Base-by-base conservation (phyloP, 73 alveolate species). In the Blepharisma stoltei region DNA sequence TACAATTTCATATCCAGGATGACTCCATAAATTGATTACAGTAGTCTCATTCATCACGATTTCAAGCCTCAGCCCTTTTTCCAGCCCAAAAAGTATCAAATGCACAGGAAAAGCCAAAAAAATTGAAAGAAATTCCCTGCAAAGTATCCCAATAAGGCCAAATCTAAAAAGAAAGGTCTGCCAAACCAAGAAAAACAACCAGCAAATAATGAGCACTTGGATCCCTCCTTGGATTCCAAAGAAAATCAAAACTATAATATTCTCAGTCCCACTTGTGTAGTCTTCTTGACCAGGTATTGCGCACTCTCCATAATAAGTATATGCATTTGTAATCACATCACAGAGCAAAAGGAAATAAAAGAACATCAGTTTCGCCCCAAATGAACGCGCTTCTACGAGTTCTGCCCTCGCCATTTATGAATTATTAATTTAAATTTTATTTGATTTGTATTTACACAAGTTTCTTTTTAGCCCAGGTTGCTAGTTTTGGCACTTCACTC, bases 401-500 rank as follows among this genome's bases (percentile, higher is more conserved):
- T 60, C 73, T 9, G 23, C 73, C 23, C 23, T 60, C 23, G 46
- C 73, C 73, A 60, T 60, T 60, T 60, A 60, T 20, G 41, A 32
- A 32, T n/a, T 32, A 32, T 32, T 32, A 32, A 32, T 32, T 32
- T 32, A 32, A 32, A 32, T 32, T 32, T 32, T 32, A 32, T 32
- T 32, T 32, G 41, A 32, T 32, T 32, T 32, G 41, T 32, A 32
- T 32, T 32, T 32, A 32, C 41, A 70, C 76, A 38, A 86, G 87
- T 1, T 89, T n/a, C 48, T 86, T 86, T 49, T 75, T 79, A n/a
- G 91, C 91, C 94, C 94, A 87, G 21, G 78, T 73, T 3, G 91
- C 82, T 6, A 87, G 77, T 54, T 83, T 87, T 6, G 90, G 90
- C 52, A 84, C 90, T 54, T 87, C 94, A 1, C 76, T 91, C 87